Base-by-base conservation (phyloP, 1,139 yeast genomes). In the Yueomyces sp. region DNA sequence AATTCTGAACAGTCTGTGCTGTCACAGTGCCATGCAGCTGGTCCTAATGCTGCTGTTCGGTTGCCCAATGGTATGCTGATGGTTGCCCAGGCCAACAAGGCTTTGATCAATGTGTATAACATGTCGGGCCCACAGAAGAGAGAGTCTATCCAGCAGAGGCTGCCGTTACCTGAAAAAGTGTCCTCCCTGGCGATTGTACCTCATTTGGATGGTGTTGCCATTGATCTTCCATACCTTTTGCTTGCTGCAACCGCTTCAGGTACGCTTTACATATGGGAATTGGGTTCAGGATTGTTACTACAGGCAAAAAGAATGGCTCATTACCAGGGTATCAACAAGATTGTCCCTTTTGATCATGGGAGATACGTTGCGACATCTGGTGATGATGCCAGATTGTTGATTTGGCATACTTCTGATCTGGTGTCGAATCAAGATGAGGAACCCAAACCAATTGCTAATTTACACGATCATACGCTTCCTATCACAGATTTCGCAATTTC, bases 111-210 rank as follows among this genome's bases (percentile, higher is more conserved):
- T 50, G 81, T 82, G 1, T 89, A 86, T 57, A 65, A 77, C 2
- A 75, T 81, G 69, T 80, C 82, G 4, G 60, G 62, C 12, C 37
- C 50, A 3, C 55, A 54, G 36, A 60, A 58, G 47, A 82, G 84
- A 56, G 97, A 91, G 55, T 72, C 84, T 8, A 77, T 84, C 1
- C 86, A 81, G 48, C 96, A 89, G 61, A 73, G 82, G 51, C 71
- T 89, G 37, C 93, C 95, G 1, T 69, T 89, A 9, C 96, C 97
- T 0, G 97, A 86, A 60, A 77, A 76, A 44, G 63, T 89, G 39
- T 63, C 73, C 11, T 75, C 85, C 56, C 58, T 91, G 43, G 70
- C 57, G 38, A 54, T 56, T 9, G 56, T 59, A 19, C 27, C 41
- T 6, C 35, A 33, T 33, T 33, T 33, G n/a, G 34, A 41, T 35